Base-by-base conservation (phyloP, 2,329 filamentous ascomycete species). In the Domatiomyces catenatus region DNA sequence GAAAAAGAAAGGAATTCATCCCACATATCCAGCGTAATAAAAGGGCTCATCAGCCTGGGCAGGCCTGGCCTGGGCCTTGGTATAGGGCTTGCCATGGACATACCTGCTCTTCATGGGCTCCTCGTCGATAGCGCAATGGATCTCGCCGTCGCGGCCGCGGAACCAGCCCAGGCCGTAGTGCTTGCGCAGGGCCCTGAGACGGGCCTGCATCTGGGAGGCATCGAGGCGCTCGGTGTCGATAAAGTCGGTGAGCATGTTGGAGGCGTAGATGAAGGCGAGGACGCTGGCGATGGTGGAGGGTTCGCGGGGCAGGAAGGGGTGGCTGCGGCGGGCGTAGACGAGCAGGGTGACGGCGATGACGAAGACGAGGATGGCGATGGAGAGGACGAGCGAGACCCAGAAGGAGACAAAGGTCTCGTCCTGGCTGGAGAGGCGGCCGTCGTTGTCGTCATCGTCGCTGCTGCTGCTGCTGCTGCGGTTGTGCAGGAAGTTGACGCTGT, bases 81-180 rank as follows among this genome's bases (percentile, higher is more conserved):
- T 56, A 53, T 65, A 64, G 44, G 59, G 61, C 19, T 62, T 64
- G 0, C 82, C 81, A 62, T 84, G 80, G 63, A 76, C 79, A 64
- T 86, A 89, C 51, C 64, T 68, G 53, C 74, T 75, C 53, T 74
- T 69, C 60, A 89, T 68, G 63, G 84, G 80, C 68, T 89, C 84
- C 67, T 86, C 75, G 61, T 90, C 85, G 51, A 90, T 77, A 10
- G 84, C 85, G 61, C 83, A 83, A 69, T 89, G 85, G 55, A 77
- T 76, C 64, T 82, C 74, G 2, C 81, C 80, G 64, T 90, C 85
- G 17, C 84, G 70, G 0, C 85, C 85, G 42, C 69, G 68, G 60
- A 88, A 88, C 84, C 84, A 88, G 1, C 85, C 85, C 32, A 89
- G 65, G 1, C 82, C 84, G 64, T 89, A 90, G 42, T 72, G 80